Evolutionary conservation across 148 eudicot species (phyloP).

Genomic region (Cornus florida): DNA sequence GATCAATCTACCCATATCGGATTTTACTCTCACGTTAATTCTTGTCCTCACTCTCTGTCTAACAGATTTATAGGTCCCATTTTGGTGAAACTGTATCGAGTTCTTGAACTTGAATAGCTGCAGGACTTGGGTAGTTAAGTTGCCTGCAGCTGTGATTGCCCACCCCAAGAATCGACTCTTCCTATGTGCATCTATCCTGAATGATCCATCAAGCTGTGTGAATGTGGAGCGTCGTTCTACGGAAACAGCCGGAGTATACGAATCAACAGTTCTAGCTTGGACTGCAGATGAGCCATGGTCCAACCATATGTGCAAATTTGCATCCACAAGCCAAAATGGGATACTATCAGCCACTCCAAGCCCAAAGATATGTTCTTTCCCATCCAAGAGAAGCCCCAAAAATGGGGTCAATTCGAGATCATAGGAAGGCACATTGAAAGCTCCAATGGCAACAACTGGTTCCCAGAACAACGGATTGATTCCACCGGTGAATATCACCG

Average conservation of each 20-base stretch:
- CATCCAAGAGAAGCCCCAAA: conserved; percentile 60
- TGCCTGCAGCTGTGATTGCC: conserved; percentile 62
- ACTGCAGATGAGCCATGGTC: conserved; percentile 42
- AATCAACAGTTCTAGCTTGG: conserved; percentile 32
- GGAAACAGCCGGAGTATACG: conserved; percentile 24
- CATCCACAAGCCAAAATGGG: conserved; percentile 80
- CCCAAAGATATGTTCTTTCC: conserved; percentile 51
- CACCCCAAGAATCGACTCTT: conserved; percentile 56
- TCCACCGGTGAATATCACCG: conserved; percentile 81
- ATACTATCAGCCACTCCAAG: conserved; percentile 62
- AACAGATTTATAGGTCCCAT: conserved; percentile 55
- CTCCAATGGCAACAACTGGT: conserved; percentile 81
- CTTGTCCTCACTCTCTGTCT: conserved; percentile 46
- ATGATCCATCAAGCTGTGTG: conserved; percentile 52
- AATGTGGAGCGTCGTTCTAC: conserved; percentile 34
- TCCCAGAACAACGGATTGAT: conserved; percentile 90
- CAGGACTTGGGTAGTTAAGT: conserved; percentile 49
- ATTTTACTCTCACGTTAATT: conserved; percentile 30
- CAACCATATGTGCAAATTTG: conserved; percentile 85
- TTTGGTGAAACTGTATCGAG: conserved; percentile 31
- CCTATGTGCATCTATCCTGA: conserved; percentile 48
- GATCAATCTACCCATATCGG: conserved; percentile 32
- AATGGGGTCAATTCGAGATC: conserved; percentile 80
- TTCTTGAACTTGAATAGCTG: conserved; percentile 52
- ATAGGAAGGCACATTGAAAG: conserved; percentile 78